These are phyloP conservation scores for Tympanopsis confertula DNA, from an alignment of 2,329 filamentous ascomycete species.

Conservation along the genomic window DNA sequence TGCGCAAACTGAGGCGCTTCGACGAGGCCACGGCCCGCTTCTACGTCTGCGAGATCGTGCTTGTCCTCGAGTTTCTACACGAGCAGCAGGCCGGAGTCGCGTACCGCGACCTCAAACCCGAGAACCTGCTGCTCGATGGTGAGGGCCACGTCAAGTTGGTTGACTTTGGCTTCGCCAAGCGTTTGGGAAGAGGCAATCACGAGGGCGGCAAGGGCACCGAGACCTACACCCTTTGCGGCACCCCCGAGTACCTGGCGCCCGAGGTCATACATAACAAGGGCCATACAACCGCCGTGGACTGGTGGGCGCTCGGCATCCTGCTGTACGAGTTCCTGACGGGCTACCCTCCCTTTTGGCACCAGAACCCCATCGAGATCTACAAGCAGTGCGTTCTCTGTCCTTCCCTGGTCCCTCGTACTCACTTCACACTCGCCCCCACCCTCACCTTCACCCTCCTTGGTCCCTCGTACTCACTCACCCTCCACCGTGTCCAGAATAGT, in stretches of 20 bases:
- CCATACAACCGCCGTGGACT: constrained; percentile 66
- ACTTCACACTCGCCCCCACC: not conserved
- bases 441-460: not conserved
- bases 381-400: constrained; percentile 43
- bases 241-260: constrained; percentile 72
- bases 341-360: constrained; percentile 78
- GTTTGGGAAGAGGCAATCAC: constrained; percentile 45
- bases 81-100: constrained; percentile 67
- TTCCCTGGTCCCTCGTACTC: not conserved
- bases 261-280: constrained; percentile 79
- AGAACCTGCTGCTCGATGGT: constrained; percentile 68
- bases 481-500: constrained; percentile 49
- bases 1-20: constrained; percentile 67
- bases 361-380: constrained; percentile 79
- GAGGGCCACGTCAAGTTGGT: constrained; percentile 74
- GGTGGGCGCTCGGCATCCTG: constrained; percentile 77
- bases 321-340: constrained; percentile 78
- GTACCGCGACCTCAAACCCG: constrained; percentile 72
- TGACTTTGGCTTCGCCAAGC: constrained; percentile 78
- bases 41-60: constrained; percentile 73
- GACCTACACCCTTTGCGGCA: constrained; percentile 75
- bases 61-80: constrained; percentile 71
- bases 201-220: constrained; percentile 46
- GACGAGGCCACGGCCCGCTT: constrained; percentile 69
- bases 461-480: constrained; percentile 6